Evolutionary conservation across 371 early-diverging fungal species (phyloP).

Genomic region (Mortierella polycephala): DNA sequence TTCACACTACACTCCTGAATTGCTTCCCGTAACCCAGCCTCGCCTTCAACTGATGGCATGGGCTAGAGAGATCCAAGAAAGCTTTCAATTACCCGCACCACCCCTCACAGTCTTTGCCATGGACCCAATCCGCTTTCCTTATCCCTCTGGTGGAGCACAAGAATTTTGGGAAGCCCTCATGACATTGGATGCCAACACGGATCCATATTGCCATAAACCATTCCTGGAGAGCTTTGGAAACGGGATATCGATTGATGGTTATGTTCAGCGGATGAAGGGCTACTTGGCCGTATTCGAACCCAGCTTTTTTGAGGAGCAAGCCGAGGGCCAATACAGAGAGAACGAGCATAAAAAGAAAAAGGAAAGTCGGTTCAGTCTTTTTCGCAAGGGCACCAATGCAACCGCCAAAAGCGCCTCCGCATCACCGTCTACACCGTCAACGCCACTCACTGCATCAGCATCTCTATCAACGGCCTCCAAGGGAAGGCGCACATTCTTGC

Average conservation of each 20-base stretch:
- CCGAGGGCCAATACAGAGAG: conserved; percentile 46
- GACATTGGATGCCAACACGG: conserved; percentile 52
- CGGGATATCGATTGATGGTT: conserved; percentile 42
- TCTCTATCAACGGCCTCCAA: too few species aligned
- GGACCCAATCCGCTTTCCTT: conserved; percentile 51
- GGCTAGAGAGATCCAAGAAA: conserved; percentile 50
- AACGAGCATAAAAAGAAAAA: conserved; percentile 44
- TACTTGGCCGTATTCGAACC: conserved; percentile 50
- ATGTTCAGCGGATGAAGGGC: conserved; percentile 50
- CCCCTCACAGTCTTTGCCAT: conserved; percentile 45
- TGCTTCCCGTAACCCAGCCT: conserved; percentile 25
- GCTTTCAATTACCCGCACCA: conserved; percentile 37
- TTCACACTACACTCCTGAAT: conserved; percentile 48
- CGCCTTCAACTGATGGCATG: conserved; percentile 38
- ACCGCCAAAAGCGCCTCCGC: neutral
- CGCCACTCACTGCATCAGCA: too few species aligned
- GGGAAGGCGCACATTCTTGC: too few species aligned
- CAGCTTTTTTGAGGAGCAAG: conserved; percentile 49
- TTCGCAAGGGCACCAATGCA: conserved; percentile 23
- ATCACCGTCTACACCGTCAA: neutral
- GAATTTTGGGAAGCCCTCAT: conserved; percentile 51
- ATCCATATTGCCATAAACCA: conserved; percentile 41
- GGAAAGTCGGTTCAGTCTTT: conserved; percentile 33
- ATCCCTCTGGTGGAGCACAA: conserved; percentile 45
- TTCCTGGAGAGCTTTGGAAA: conserved; percentile 46